Evolutionary conservation across 2,329 filamentous ascomycete genomes (phyloP), one percentile per base, ranked within the genome.

Genomic region (Aspergillus fumigatiaffinis): DNA sequence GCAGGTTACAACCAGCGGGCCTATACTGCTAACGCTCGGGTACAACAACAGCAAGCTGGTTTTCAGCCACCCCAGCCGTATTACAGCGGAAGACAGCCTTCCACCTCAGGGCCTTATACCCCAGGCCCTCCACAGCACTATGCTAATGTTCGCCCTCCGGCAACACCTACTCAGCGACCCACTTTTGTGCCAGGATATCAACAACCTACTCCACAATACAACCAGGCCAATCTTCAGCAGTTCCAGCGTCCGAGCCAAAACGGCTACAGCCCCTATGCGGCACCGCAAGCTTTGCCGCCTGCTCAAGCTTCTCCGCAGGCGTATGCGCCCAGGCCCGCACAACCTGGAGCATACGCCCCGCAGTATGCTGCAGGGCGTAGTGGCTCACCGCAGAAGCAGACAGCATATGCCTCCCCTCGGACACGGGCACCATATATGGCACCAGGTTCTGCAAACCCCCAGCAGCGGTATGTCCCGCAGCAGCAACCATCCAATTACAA

Each of bases 231-330:
- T 51, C 71, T 71, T n/a, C 70, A 70, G 47, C 76, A 74, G 57
- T 76, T 75, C 58, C 76, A 77, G 61, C 72, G 77, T 17, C 65
- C 73, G 20, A 59, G 62, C 14, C 69, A 69, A 51, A 78, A 77
- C 52, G 74, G 74, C 50, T 73, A 68, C 51, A 63, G 60, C 53
- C 65, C 69, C 7, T 71, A 72, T 54, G 53, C 65, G n/a, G 60
- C 63, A 4, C 71, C 71, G 50, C 65, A 68, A 52, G 68, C 68
- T 4, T 58, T 65, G 25, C 61, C 69, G 3, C 60, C 69, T 9
- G 64, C 66, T 9, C 72, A 72, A 57, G 66, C 62, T n/a, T 71
- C 70, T 48, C 69, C 71, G 29, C 71, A 74, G 52, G 67, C 68
- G 35, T 75, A 73, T 55, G 69, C 68, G 17, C 68, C 71, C 20